A percentile compares a stretch with the other conserved stretches of the same genome.
Conservation (phyloP, 495 filamentous ascomycete species). For the Lophiotrema nucula region DNA sequence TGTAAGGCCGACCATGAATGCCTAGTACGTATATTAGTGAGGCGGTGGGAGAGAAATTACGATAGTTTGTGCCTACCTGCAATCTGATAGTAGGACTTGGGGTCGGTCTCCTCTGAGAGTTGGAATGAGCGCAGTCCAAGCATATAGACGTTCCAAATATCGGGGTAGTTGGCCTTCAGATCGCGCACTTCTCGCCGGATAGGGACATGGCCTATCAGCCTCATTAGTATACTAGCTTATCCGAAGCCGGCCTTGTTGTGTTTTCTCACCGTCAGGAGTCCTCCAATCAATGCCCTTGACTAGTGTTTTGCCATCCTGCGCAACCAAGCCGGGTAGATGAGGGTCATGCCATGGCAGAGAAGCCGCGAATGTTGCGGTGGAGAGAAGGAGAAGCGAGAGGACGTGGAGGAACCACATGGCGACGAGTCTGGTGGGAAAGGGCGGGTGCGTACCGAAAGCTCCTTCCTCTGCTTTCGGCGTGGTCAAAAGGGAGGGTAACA, state of each 20-base stretch:
- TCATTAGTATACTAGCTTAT: not conserved
- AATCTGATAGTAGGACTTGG: conserved; percentile 50
- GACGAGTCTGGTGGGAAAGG: not conserved
- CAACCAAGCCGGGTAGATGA: no score
- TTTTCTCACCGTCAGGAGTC: not conserved
- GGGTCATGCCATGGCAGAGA: no score
- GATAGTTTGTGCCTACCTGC: conserved; percentile 43
- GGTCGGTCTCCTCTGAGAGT: conserved; percentile 38
- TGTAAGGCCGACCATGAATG: conserved; percentile 53
- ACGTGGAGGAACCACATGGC: conserved; percentile 1
- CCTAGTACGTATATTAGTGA: conserved; percentile 37
- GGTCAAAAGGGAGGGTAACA: not conserved
- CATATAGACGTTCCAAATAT: conserved; percentile 25
- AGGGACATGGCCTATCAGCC: conserved; percentile 13
- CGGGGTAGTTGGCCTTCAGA: conserved; percentile 22
- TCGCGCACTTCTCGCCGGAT: conserved; percentile 22
- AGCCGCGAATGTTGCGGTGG: not conserved
- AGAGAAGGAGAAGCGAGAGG: not conserved
- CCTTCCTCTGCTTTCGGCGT: no score
- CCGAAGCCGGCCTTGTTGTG: not conserved
- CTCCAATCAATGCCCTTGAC: not conserved
- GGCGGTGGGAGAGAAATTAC: not conserved
- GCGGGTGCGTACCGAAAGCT: no score
- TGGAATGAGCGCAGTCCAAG: conserved; percentile 20
- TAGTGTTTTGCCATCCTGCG: not conserved